Conservation (phyloP, 192 early-diverging fungal species). For the Mortierella hygrophila region DNA sequence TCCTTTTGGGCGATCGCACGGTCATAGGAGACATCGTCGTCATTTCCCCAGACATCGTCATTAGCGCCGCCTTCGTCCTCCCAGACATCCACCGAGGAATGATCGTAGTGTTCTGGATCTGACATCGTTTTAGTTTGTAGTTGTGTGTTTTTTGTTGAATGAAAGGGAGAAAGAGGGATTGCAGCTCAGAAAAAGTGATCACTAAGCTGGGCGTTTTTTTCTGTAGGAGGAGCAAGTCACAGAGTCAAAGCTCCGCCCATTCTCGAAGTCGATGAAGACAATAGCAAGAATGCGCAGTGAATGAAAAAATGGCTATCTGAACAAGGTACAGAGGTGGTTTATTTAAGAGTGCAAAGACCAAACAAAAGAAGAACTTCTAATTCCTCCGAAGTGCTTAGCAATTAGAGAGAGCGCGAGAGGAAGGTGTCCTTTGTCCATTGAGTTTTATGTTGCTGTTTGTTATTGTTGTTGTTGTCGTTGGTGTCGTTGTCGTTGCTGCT, state of each 20-base stretch:
- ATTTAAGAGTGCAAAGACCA: slow-evolving; percentile 2
- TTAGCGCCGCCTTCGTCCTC: slow-evolving; percentile 16
- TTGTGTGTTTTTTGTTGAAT: background rate
- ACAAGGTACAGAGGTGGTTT: background rate
- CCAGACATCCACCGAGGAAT: slow-evolving; percentile 24
- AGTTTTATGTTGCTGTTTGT: background rate
- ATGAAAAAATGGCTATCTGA: background rate
- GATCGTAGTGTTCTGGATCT: slow-evolving; percentile 16
- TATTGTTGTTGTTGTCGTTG: too few species aligned
- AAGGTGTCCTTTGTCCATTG: background rate
- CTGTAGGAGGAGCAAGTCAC: background rate
- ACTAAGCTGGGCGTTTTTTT: slow-evolving; percentile 4
- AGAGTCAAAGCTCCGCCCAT: slow-evolving; percentile 1
- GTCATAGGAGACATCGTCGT: slow-evolving; percentile 64
- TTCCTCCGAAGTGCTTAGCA: background rate
- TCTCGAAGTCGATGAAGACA: background rate
- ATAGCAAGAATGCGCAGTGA: background rate
- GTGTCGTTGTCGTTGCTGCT: too few species aligned
- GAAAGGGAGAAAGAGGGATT: background rate
- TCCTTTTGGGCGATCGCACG: slow-evolving; percentile 68
- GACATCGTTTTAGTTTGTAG: background rate
- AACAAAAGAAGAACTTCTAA: background rate
- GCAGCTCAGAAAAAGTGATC: background rate
- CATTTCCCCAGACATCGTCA: slow-evolving; percentile 68
- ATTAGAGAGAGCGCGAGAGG: background rate